A percentile compares a stretch with the other conserved stretches of the same genome.
Evolutionary conservation across 805 yeast genomes (phyloP).

Genomic region (Sugiyamaella qingdaonensis): DNA sequence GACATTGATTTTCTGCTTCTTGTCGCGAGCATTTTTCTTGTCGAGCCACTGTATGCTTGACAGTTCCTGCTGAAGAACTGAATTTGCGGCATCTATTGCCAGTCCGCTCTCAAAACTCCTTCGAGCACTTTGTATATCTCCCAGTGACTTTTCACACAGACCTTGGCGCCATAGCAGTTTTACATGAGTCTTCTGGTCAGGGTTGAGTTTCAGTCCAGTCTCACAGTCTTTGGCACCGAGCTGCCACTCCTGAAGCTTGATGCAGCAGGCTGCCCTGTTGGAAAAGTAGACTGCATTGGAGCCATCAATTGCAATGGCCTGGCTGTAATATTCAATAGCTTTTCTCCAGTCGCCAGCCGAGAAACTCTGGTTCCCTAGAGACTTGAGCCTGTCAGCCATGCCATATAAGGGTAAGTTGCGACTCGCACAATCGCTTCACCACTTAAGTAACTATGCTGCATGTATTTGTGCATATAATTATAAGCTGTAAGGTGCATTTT

Average conservation of each 20-base stretch:
- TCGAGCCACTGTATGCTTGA: neutral
- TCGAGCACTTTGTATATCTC: constrained; percentile 9
- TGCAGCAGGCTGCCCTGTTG: constrained; percentile 21
- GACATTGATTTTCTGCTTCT: too few relatives aligned
- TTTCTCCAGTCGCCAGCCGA: constrained; percentile 11
- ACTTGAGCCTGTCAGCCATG: constrained; percentile 10
- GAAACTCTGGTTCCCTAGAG: constrained; percentile 12
- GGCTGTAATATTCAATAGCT: constrained; percentile 18
- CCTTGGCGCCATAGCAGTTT: constrained; percentile 20
- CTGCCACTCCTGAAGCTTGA: constrained; percentile 18
- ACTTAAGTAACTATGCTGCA: neutral
- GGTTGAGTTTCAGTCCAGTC: constrained; percentile 13
- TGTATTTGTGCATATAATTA: too few relatives aligned
- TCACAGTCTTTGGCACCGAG: constrained; percentile 16
- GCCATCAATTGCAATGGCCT: constrained; percentile 17
- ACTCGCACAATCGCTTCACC: too few relatives aligned
- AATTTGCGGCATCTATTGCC: constrained; percentile 12
- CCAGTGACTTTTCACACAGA: constrained; percentile 14
- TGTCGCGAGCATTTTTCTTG: too few relatives aligned
- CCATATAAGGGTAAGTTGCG: neutral
- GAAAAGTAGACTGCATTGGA: constrained; percentile 18
- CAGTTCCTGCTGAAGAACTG: constrained; percentile 14
- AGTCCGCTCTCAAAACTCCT: constrained; percentile 15
- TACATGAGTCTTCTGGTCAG: constrained; percentile 5
- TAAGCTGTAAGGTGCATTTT: neutral